Base-by-base conservation (phyloP, 108 stramenopile species). In the Cyclotella cryptica region DNA sequence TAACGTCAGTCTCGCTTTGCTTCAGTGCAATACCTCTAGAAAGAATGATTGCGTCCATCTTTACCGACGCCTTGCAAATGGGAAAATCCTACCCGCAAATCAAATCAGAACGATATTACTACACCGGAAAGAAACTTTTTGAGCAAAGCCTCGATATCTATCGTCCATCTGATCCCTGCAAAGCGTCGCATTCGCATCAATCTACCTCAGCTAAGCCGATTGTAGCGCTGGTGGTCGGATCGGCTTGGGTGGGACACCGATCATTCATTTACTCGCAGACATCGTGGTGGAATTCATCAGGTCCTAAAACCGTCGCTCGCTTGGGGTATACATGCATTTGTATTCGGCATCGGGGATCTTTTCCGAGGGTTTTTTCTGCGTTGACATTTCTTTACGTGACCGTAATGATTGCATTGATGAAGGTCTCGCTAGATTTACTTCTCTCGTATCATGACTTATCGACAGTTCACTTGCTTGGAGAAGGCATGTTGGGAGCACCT, bases 111-210 rank as follows among this genome's bases (percentile, higher is more conserved):
- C 71, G 66, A 24, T 62, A 77, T 41, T 77, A 83, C 58, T 83
- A 83, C 71, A 83, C 75, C 0, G 0, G 43, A 47, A 68, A 29
- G 27, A n/a, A 46, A 15, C 19, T 72, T 8, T 89, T 86, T 58
- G 90, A 91, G 51, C 86, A 89, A 61, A 83, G 84, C 47, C 63
- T 91, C 15, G 90, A 91, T 78, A 76, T 91, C 42, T 91, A 89
- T 69, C 51, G 68, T 21, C 90, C 90, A 19, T 18, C 22, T 21
- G 15, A 28, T 39, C 10, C 71, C 11, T 0, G 17, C 35, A 17
- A 47, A 53, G 45, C 55, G 43, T 51, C 59, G 42, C 40, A 41
- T 54, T 49, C 45, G 53, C 29, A 27, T 10, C 55, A 29, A 29
- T 3, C 15, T 12, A 54, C 61, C 3, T 42, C 68, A 21, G 35